phyloP scores from a whole-genome alignment of 441 rosid genomes.

The Sinapis alba region DNA sequence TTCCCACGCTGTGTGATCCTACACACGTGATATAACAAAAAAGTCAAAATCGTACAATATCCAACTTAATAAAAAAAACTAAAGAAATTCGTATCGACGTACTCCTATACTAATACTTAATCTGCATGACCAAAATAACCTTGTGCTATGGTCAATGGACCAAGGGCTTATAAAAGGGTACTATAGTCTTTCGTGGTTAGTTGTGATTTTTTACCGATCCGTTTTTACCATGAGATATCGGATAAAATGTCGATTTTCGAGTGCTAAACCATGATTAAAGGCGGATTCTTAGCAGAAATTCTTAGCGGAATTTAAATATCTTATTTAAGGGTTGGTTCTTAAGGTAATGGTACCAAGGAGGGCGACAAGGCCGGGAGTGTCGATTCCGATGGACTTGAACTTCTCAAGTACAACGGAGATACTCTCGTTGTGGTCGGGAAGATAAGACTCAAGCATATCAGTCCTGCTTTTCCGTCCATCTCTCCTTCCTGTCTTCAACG shows the following conservation, averaged over 20 bases:
- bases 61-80: background rate
- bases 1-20: conserved; percentile 95
- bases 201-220: background rate
- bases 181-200: background rate
- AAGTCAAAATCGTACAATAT: conserved; percentile 23
- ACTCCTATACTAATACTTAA: background rate
- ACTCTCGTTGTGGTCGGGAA: conserved; percentile 97
- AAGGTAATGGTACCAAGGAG: conserved; percentile 62
- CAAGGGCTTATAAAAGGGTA: background rate
- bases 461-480: conserved; percentile 91
- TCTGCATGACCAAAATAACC: conserved; percentile 6
- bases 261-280: too few species aligned
- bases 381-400: conserved; percentile 74
- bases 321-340: too few species aligned
- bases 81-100: background rate
- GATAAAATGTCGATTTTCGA: too few species aligned
- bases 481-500: conserved; percentile 90
- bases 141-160: background rate
- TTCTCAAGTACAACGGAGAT: conserved; percentile 82
- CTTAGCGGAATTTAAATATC: too few species aligned
- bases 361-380: conserved; percentile 83
- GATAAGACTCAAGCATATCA: conserved; percentile 69
- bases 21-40: conserved; percentile 21
- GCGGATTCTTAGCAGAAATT: too few species aligned
- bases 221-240: background rate